Evolutionary conservation across 345 rosid genomes (phyloP).

Genomic region (Mangifera indica): DNA sequence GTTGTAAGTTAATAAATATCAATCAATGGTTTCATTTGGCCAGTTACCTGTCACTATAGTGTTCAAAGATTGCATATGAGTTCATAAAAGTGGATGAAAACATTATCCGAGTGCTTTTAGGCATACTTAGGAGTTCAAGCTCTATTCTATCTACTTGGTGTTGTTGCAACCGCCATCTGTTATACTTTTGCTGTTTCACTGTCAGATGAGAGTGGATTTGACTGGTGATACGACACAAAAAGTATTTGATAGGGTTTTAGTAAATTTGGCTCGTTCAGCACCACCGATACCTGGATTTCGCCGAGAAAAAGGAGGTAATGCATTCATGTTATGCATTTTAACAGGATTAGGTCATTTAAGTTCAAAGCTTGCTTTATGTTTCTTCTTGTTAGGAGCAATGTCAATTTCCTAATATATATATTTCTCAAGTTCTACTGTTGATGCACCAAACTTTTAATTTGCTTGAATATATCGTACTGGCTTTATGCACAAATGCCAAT

Average conservation of each 20-base stretch:
- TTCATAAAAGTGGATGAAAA: slow-evolving; percentile 3
- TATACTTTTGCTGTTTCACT: slow-evolving; percentile 16
- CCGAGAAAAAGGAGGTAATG: slow-evolving; percentile 58
- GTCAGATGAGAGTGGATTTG: slow-evolving; percentile 60
- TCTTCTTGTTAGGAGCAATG: background rate
- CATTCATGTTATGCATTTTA: background rate
- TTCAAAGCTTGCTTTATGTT: background rate
- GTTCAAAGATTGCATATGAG: background rate
- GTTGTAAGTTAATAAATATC: background rate
- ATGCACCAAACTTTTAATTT: background rate
- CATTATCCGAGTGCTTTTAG: background rate
- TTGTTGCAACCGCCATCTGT: background rate
- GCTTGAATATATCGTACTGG: background rate
- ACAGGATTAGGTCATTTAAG: background rate
- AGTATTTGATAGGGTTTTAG: slow-evolving; percentile 46
- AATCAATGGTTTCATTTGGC: background rate
- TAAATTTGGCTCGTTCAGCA: slow-evolving; percentile 50
- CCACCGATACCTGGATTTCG: slow-evolving; percentile 73
- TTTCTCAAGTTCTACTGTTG: background rate
- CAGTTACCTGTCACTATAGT: background rate
- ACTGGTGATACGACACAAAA: slow-evolving; percentile 48
- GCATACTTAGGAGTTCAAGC: background rate
- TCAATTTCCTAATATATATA: background rate
- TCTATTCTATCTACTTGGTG: background rate
- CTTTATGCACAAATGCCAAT: background rate